These are phyloP conservation scores for Sergeia podlipaevii DNA, from an alignment of 208 protist genomes.

Conservation along the genomic window DNA sequence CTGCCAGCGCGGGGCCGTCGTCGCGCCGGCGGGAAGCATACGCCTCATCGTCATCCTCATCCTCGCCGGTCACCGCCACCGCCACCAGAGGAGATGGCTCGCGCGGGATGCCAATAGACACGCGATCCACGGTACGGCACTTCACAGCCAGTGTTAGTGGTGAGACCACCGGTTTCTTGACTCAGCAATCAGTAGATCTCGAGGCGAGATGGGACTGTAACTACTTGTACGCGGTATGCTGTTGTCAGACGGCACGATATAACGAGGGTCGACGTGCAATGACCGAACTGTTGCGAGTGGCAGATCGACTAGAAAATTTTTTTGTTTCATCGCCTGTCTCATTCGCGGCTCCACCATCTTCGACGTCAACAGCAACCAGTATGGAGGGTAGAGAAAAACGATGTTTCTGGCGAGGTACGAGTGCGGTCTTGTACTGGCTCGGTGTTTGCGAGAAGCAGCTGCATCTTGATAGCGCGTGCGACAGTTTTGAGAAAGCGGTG, in stretches of 20 bases:
- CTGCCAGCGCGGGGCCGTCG: background rate
- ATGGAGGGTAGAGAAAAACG: too few relatives aligned
- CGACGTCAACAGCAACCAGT: too few relatives aligned
- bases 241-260: conserved; percentile 54
- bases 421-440: too few relatives aligned
- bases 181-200: conserved; percentile 29
- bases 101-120: background rate
- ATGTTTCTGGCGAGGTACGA: too few relatives aligned
- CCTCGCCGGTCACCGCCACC: background rate
- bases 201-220: conserved; percentile 64
- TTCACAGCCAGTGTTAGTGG: background rate
- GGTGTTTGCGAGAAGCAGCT: conserved; percentile 29
- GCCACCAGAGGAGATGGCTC: conserved; percentile 5
- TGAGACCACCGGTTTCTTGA: conserved; percentile 7
- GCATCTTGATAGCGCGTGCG: conserved; percentile 12
- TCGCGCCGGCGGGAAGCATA: background rate
- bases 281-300: conserved; percentile 37
- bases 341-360: background rate
- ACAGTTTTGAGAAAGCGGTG: conserved; percentile 1
- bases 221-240: conserved; percentile 77
- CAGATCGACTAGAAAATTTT: too few relatives aligned
- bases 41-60: background rate
- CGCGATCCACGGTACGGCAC: background rate
- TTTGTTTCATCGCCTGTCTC: conserved; percentile 12
- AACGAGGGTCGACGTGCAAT: conserved; percentile 53